Conservation (phyloP, 345 rosid genomes). For the Trapa bicornis region DNA sequence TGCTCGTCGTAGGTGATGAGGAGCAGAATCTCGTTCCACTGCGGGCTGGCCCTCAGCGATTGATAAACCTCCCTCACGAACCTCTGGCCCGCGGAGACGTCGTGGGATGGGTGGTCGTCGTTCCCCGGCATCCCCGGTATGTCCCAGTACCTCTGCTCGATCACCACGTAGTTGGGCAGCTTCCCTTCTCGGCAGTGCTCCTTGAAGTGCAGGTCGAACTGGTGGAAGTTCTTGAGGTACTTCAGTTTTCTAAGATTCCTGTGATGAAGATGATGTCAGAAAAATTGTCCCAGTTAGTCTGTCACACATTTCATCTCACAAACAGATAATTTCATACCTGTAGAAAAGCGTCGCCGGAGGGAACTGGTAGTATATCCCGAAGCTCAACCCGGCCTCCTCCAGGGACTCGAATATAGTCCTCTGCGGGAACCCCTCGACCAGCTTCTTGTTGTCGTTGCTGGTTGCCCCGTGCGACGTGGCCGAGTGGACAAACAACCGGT, state of each 20-base stretch:
- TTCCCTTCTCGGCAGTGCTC: constrained; percentile 57
- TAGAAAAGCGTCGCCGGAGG: constrained; percentile 15
- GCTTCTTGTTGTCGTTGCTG: constrained; percentile 8
- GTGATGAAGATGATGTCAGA: background rate
- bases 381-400: constrained; percentile 7
- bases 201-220: constrained; percentile 51
- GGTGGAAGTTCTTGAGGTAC: constrained; percentile 58
- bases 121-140: constrained; percentile 43
- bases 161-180: constrained; percentile 78
- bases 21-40: constrained; percentile 71
- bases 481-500: constrained; percentile 14
- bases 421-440: constrained; percentile 13
- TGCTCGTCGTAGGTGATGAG: constrained; percentile 68
- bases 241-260: constrained; percentile 72
- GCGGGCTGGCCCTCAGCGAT: constrained; percentile 70
- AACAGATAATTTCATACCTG: background rate
- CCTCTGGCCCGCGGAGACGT: constrained; percentile 63
- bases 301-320: too few species aligned
- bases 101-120: constrained; percentile 82
- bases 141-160: constrained; percentile 64
- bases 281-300: background rate
- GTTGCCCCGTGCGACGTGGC: constrained; percentile 15
- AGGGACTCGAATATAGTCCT: constrained; percentile 17
- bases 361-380: constrained; percentile 14
- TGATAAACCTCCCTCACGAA: constrained; percentile 72